A percentile compares a stretch with the other conserved stretches of the same genome.
Conservation (phyloP, 2,329 filamentous ascomycete genomes). For the Basipetospora sp. region DNA sequence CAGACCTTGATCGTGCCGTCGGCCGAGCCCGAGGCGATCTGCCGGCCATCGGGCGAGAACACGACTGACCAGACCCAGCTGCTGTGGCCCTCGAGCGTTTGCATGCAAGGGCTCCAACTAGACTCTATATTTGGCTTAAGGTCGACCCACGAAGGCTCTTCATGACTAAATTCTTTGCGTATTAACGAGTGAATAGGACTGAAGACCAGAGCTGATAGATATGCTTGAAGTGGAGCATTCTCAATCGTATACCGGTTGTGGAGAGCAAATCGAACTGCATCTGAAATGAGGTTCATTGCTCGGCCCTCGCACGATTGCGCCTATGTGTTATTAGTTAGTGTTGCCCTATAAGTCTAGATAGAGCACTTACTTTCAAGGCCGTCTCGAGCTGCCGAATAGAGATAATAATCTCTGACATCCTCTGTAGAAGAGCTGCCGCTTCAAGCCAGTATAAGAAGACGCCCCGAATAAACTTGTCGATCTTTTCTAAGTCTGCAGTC, state of each 20-base stretch:
- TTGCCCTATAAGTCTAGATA: background rate
- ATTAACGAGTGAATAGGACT: constrained; percentile 4
- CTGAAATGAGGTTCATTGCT: constrained; percentile 10
- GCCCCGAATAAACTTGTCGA: background rate
- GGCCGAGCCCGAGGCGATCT: constrained; percentile 3
- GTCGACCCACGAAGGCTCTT: background rate
- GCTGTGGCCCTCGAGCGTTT: constrained; percentile 3
- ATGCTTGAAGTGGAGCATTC: constrained; percentile 16
- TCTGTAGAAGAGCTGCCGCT: constrained; percentile 19
- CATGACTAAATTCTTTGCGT: background rate
- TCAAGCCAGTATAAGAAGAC: constrained; percentile 25
- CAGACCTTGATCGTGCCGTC: constrained; percentile 9
- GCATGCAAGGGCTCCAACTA: constrained; percentile 2
- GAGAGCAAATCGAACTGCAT: constrained; percentile 16
- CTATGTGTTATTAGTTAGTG: constrained; percentile 5
- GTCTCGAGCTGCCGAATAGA: constrained; percentile 11
- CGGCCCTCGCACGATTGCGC: constrained; percentile 2
- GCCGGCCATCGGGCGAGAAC: constrained; percentile 3
- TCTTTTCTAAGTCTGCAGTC: background rate
- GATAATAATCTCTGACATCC: constrained; percentile 12
- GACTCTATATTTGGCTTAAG: background rate
- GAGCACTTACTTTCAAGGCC: constrained; percentile 7
- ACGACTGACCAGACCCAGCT: constrained; percentile 1
- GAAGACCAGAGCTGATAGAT: constrained; percentile 18
- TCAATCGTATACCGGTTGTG: constrained; percentile 13